Evolutionary conservation across 371 early-diverging fungal genomes (phyloP).

Genomic region (Circinella umbellata): DNA sequence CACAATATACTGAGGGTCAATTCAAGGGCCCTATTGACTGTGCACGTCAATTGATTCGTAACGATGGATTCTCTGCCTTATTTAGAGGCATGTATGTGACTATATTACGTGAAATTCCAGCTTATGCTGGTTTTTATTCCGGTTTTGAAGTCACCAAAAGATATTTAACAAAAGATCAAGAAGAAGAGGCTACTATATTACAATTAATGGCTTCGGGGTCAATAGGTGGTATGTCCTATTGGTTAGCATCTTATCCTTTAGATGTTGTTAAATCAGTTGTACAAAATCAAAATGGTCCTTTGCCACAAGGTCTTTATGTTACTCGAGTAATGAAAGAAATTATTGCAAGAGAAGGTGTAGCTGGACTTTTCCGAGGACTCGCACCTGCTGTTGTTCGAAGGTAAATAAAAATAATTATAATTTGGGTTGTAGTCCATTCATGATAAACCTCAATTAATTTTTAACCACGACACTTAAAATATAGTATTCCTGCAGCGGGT

Average conservation of each 20-base stretch:
- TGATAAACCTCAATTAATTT: too few species aligned
- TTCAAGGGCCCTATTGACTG: conserved; percentile 70
- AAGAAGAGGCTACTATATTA: conserved; percentile 50
- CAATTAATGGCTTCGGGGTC: conserved; percentile 79
- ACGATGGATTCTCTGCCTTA: conserved; percentile 72
- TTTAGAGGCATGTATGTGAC: conserved; percentile 85
- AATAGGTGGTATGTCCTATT: conserved; percentile 78
- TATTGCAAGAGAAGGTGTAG: conserved; percentile 55
- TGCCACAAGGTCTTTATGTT: conserved; percentile 68
- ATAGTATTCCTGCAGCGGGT: conserved; percentile 74
- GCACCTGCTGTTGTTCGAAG: conserved; percentile 58
- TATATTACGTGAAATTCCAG: conserved; percentile 79
- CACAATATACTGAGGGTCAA: conserved; percentile 60
- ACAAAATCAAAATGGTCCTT: conserved; percentile 22
- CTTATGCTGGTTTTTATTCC: conserved; percentile 83
- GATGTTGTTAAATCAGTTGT: conserved; percentile 85
- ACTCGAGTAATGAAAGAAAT: conserved; percentile 54
- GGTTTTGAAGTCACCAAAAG: conserved; percentile 82
- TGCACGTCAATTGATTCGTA: conserved; percentile 62
- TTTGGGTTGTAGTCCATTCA: too few species aligned
- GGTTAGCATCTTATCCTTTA: conserved; percentile 84
- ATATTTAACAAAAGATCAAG: conserved; percentile 44
- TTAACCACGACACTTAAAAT: too few species aligned
- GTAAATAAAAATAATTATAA: conserved; percentile 15
- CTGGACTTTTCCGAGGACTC: conserved; percentile 68